Conservation (phyloP, 1,284 basidiomycete genomes). For the Ustanciosporium gigantosporum region DNA sequence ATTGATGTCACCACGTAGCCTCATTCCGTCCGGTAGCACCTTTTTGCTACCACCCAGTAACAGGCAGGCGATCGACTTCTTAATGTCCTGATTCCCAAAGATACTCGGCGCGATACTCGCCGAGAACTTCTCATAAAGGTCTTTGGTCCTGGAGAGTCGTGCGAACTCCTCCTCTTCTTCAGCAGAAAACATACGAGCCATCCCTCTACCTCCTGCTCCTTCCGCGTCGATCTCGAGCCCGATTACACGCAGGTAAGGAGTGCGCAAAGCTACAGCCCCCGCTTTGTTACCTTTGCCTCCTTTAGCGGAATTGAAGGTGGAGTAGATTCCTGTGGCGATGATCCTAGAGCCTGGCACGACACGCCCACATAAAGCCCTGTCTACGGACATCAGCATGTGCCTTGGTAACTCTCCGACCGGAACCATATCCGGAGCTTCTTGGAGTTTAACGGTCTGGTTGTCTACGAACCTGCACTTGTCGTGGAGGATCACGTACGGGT, state of each 20-base stretch:
- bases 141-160: conserved; percentile 84
- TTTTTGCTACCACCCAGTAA: conserved; percentile 99
- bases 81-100: conserved; percentile 94
- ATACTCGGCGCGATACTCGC: conserved; percentile 95
- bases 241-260: conserved; percentile 89
- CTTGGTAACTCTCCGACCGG: conserved; percentile 96
- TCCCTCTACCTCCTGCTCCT: conserved; percentile 67
- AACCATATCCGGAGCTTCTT: conserved; percentile 99
- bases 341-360: conserved; percentile 87
- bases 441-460: conserved; percentile 93
- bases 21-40: conserved; percentile 94
- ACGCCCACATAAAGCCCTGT: conserved; percentile 64
- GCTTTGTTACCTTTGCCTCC: conserved; percentile 63
- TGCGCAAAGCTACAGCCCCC: conserved; percentile 75
- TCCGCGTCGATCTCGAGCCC: conserved; percentile 83
- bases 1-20: conserved; percentile 96
- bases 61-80: conserved; percentile 92
- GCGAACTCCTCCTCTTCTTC: conserved; percentile 97
- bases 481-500: conserved; percentile 95
- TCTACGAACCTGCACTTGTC: conserved; percentile 93
- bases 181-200: conserved; percentile 76
- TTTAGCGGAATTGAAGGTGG: conserved; percentile 86
- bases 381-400: conserved; percentile 90
- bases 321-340: conserved; percentile 94
- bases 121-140: conserved; percentile 91